A percentile compares a stretch with the other conserved stretches of the same genome.
Evolutionary conservation across 2,329 filamentous ascomycete genomes (phyloP).

Genomic region (Venturia nashicola): DNA sequence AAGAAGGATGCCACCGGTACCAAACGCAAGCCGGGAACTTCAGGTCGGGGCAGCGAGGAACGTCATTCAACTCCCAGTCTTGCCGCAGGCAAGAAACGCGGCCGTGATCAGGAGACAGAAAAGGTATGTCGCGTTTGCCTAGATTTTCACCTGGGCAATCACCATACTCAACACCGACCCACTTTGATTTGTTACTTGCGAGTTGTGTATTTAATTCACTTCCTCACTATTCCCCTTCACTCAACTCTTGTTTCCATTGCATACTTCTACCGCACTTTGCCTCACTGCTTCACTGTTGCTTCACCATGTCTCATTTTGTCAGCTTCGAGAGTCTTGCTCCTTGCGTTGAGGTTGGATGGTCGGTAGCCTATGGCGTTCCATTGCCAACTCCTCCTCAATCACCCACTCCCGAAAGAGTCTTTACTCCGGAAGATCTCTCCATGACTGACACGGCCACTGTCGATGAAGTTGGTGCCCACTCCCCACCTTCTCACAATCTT

Average conservation of each 20-base stretch:
- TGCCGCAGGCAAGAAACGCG: conserved; percentile 58
- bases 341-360: not conserved
- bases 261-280: not conserved
- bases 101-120: conserved; percentile 72
- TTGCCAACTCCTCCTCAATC: not conserved
- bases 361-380: not conserved
- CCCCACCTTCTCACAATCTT: not conserved
- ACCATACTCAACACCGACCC: not conserved
- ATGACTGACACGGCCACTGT: not conserved
- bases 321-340: not conserved
- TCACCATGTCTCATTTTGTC: not conserved
- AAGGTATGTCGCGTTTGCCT: conserved; percentile 38
- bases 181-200: not conserved
- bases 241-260: not conserved
- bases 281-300: not conserved
- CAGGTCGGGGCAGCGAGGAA: conserved; percentile 66
- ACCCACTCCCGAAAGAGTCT: not conserved
- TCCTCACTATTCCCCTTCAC: not conserved
- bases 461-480: not conserved
- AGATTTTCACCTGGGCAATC: not conserved
- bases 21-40: conserved; percentile 47
- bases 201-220: not conserved
- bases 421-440: not conserved
- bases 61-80: conserved; percentile 46
- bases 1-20: conserved; percentile 13